Base-by-base conservation (phyloP, 345 rosid genomes). In the Trapa incisa region DNA sequence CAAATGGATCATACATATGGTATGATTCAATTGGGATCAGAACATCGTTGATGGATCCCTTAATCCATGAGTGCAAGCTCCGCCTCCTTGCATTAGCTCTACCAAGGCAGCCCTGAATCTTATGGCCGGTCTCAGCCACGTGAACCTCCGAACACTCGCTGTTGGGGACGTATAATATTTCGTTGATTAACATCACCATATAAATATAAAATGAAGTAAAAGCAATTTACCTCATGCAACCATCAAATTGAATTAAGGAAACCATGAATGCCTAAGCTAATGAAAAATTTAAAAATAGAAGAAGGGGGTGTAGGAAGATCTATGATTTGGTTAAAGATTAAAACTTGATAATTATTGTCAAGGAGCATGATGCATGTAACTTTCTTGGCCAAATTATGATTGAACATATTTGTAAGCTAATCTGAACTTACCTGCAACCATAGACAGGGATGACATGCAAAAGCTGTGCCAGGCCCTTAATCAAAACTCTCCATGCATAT, bases 1-100 rank as follows among this genome's bases (percentile, higher is more conserved):
- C 96, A 65, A 92, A 92, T 70, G 96, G 96, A 66, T 92, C 96
- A 81, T 72, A 86, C 65, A 86, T 81, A 78, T 88, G 98, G 69
- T 92, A 92, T 2, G 96, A 85, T 69, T 92, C 98, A n/a, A 92
- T 82, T 32, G 96, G 91, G 64, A 89, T 29, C 39, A 89, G 86
- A 65, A 89, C 47, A 54, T 92, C 96, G 71, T 78, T 81, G 67
- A 89, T 74, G 47, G 91, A 85, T 43, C 89, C 96, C 71, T 71
- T 88, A 66, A 85, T 84, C 98, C 93, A 89, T 48, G 80, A 76
- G 71, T 89, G 96, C 47, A 75, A 76, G 71, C 96, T 76, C 64
- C 61, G 85, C 29, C 91, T 84, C 48, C 68, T 74, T 37, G 74
- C 47, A 61, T 69, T 79, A 4, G 77, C 73, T 71, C 80, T 36